phyloP scores from a whole-genome alignment of 176 grass and related monocot species.

The Thinopyrum elongatum region DNA sequence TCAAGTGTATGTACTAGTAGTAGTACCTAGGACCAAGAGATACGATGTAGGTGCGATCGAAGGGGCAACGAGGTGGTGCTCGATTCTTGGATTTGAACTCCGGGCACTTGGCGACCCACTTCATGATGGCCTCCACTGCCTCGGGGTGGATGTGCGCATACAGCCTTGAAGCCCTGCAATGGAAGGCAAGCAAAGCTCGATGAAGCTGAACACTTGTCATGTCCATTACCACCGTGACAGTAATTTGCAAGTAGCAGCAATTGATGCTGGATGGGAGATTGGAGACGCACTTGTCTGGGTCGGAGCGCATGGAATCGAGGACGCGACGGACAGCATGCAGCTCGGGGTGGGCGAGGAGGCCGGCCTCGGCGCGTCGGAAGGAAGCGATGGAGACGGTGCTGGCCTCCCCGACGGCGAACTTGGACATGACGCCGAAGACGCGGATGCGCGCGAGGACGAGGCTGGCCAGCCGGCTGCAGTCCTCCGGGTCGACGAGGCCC shows the following conservation, averaged over 20 bases:
- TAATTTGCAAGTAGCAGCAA: neutral
- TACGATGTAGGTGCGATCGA: neutral
- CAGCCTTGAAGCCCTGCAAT: neutral
- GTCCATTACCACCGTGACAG: neutral
- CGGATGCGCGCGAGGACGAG: neutral
- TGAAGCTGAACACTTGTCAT: neutral
- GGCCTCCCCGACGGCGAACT: neutral
- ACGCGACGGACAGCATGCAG: neutral
- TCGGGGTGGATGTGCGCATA: neutral
- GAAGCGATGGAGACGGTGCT: neutral
- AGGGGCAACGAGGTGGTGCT: neutral
- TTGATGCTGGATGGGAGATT: neutral
- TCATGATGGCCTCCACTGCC: neutral
- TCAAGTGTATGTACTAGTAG: neutral
- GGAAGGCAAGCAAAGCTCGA: neutral
- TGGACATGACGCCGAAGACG: neutral
- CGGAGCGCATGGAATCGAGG: neutral
- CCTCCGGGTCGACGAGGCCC: neutral
- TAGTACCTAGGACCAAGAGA: constrained; percentile 3
- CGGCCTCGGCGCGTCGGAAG: neutral
- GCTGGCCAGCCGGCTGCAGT: neutral
- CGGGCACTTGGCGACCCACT: neutral
- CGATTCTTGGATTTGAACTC: neutral
- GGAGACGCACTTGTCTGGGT: neutral
- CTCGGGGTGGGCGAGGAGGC: neutral